Conservation (phyloP, 2,329 filamentous ascomycete genomes). For the Dothideomycetes sp. region DNA sequence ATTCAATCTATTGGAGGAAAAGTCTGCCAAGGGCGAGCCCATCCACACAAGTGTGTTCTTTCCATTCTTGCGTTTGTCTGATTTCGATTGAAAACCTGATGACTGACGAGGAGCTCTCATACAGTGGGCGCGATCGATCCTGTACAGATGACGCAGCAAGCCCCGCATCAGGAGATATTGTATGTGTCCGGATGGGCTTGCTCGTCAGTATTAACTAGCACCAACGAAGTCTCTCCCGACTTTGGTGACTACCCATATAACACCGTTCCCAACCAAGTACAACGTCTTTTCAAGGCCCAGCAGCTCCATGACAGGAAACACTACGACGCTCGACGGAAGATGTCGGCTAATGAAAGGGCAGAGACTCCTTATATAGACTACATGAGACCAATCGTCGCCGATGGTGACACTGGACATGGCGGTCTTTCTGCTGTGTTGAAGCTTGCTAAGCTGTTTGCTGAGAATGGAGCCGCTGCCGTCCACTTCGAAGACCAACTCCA, state of each 20-base stretch:
- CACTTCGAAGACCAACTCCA: constrained; percentile 98
- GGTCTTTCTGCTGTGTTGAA: constrained; percentile 89
- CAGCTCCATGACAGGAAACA: constrained; percentile 94
- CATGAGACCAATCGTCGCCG: constrained; percentile 85
- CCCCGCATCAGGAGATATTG: constrained; percentile 85
- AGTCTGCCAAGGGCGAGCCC: constrained; percentile 67
- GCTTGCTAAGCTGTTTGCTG: constrained; percentile 92
- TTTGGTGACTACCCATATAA: constrained; percentile 99
- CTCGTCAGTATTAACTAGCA: constrained; percentile 81
- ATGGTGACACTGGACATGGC: constrained; percentile 92
- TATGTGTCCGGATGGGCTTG: constrained; percentile 98
- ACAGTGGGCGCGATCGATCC: constrained; percentile 94
- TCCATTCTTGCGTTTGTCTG: background rate
- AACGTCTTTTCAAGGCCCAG: constrained; percentile 91
- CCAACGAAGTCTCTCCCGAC: constrained; percentile 94
- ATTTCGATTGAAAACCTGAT: constrained; percentile 9
- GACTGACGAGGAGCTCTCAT: constrained; percentile 17
- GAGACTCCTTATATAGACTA: constrained; percentile 82
- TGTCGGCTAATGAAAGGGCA: constrained; percentile 62
- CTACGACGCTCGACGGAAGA: constrained; percentile 72
- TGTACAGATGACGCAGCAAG: constrained; percentile 99
- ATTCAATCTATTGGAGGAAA: constrained; percentile 76
- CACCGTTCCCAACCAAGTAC: constrained; percentile 95
- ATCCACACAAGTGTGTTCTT: constrained; percentile 84
- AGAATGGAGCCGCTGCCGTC: constrained; percentile 90